Conservation (phyloP, 495 filamentous ascomycete species). For the Tuber indicum region DNA sequence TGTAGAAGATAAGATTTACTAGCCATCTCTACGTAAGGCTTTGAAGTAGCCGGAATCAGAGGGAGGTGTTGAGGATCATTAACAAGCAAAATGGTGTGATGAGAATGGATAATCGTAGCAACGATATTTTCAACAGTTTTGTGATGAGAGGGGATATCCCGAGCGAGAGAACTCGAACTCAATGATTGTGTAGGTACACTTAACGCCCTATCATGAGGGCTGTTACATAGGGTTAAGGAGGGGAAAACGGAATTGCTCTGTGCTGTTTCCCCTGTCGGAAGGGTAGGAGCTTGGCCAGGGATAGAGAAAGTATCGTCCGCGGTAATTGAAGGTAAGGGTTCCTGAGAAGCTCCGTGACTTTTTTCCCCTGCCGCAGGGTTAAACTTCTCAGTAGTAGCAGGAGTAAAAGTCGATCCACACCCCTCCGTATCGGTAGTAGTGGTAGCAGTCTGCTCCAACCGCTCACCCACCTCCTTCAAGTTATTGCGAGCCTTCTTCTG, state of each 20-base stretch:
- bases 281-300: not conserved
- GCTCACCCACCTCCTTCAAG: not conserved
- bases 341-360: not conserved
- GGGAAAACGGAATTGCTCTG: not conserved
- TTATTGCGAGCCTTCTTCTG: not conserved
- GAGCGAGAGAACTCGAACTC: not conserved
- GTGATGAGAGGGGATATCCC: not conserved
- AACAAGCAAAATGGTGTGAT: constrained; percentile 12
- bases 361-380: not conserved
- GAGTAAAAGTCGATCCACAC: not conserved
- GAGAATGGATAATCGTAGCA: constrained; percentile 16
- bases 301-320: not conserved
- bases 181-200: not conserved
- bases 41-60: constrained; percentile 9
- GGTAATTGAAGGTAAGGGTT: not conserved
- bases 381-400: not conserved
- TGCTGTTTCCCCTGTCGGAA: not conserved
- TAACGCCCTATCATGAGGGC: not conserved
- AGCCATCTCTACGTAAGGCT: constrained; percentile 17
- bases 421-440: not conserved
- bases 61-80: not conserved
- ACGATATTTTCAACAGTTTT: constrained; percentile 16
- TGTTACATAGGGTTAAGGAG: not conserved
- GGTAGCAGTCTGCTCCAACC: not conserved
- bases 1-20: constrained; percentile 16